Base-by-base conservation (phyloP, 176 grass and related monocot species). In the Phyllostachys edulis region DNA sequence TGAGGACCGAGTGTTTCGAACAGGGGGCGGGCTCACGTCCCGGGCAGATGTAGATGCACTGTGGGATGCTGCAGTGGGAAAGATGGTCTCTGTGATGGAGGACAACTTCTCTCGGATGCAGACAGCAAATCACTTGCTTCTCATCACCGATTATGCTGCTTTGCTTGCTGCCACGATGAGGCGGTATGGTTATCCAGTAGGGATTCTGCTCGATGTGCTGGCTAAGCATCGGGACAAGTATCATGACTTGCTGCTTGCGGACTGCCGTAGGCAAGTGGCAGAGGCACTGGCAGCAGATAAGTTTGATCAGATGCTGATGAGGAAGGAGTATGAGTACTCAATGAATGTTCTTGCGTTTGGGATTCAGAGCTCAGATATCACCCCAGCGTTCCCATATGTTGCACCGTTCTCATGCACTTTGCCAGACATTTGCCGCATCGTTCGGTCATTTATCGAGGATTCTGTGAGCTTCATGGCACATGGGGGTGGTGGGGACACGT, bases 261-360 rank as follows among this genome's bases (percentile, higher is more conserved):
- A 99, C 83, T 99, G 97, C 86, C 91, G 85, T 65, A 94, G 90
- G 61, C 93, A 99, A 90, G 97, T 99, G 38, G 89, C 82, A 14
- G 97, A 99, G 85, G 85, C 91, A 59, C 86, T 99, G 9, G 89
- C 89, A 16, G 93, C 97, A 49, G 97, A 99, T 80, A 94, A 90
- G 67, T 96, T 96, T 57, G 97, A 96, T 80, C 97, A 99, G 79
- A 96, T 99, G 97, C 74, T 99, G 50, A 99, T 99, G 97, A 99
- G 91, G 77, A 99, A 96, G 88, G 97, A 99, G 87, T 99, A 99
- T 40, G 97, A 99, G 54, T 99, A 99, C 81, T 96, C 97, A 39
- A 99, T 99, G 97, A 96, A 99, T 63, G 93, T 99, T 15, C 86
- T 96, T 79, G 91, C 97, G 23, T 99, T 99, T 89, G 93, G 94